Evolutionary conservation across 192 early-diverging fungal genomes (phyloP), one percentile per base, ranked within the genome.

Genomic region (Powellomyces hirtus): DNA sequence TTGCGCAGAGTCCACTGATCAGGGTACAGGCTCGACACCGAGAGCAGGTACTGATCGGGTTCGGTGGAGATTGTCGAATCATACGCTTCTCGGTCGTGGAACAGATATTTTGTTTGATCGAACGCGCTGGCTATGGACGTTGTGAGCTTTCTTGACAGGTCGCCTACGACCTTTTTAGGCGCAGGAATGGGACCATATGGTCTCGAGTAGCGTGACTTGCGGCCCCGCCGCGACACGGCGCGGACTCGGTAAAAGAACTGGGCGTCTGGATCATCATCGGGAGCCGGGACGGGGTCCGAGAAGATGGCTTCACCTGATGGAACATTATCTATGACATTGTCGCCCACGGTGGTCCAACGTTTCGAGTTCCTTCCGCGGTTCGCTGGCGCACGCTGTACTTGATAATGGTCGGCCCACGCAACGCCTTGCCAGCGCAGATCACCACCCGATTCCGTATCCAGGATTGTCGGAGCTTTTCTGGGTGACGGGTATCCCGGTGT

Each of bases 241-340:
- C 62, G 40, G 16, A 64, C 62, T 13, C 62, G 62, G 45, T 64
- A 64, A 34, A 64, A 50, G 59, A 11, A 29, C 1, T 36, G 26
- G 20, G 7, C 42, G n/a, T 44, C 42, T 44, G 42, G 42, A 11
- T 6, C n/a, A 16, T 24, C 5, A 16, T 3, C 26, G 46, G 46
- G 26, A 49, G n/a, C 26, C 2, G n/a, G 5, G 14, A 56, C 20
- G 1, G 62, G 62, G 20, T 64, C 62, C 26, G 37, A 2, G 42
- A 46, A 64, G 26, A 45, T 64, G 2, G 62, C 26, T 6, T 2
- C 10, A 30, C 45, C 45, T 26, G 8, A 20, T 4, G 38, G 42
- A 2, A 64, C 62, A 20, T 64, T 64, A 27, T 64, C 62, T 4
- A 6, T 2, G 5, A 64, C 33, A 2, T 27, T 45, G 13, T 14